phyloP scores from a whole-genome alignment of 2,329 filamentous ascomycete species.

The Colletotrichum sidae region DNA sequence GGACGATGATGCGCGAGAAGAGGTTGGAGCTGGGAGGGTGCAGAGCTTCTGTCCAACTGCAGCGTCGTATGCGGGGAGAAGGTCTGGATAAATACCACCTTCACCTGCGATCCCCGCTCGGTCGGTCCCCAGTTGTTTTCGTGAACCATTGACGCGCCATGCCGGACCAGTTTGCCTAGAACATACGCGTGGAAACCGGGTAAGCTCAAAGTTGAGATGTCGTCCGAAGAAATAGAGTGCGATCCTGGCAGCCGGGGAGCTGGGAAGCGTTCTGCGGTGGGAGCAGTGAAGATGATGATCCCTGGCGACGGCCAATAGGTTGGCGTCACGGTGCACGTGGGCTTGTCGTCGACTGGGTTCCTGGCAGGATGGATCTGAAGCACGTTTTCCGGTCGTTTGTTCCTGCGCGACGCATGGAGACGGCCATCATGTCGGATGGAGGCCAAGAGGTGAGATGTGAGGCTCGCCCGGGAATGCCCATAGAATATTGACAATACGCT shows the following conservation, averaged over 20 bases:
- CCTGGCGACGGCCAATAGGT: slow-evolving; percentile 44
- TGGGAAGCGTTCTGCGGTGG: neutral
- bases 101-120: slow-evolving; percentile 17
- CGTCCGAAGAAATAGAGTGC: slow-evolving; percentile 13
- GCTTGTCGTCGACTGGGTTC: slow-evolving; percentile 19
- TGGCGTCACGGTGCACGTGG: slow-evolving; percentile 43
- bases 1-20: slow-evolving; percentile 15
- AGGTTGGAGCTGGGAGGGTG: neutral
- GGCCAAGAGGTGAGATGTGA: slow-evolving; percentile 1
- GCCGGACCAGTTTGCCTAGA: slow-evolving; percentile 35
- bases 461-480: slow-evolving; percentile 6
- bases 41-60: slow-evolving; percentile 8
- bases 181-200: slow-evolving; percentile 4
- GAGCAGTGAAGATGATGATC: slow-evolving; percentile 13
- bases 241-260: slow-evolving; percentile 10
- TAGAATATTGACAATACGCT: neutral
- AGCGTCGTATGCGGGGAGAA: slow-evolving; percentile 27
- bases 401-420: slow-evolving; percentile 16
- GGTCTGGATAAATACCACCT: slow-evolving; percentile 33
- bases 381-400: slow-evolving; percentile 21
- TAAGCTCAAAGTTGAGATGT: slow-evolving; percentile 27
- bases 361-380: slow-evolving; percentile 23
- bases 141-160: slow-evolving; percentile 33
- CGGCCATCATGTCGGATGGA: slow-evolving; percentile 6
- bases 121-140: slow-evolving; percentile 13